These are phyloP conservation scores for Dothideomycetes sp. DNA, from an alignment of 2,329 filamentous ascomycete species.

Conservation along the genomic window DNA sequence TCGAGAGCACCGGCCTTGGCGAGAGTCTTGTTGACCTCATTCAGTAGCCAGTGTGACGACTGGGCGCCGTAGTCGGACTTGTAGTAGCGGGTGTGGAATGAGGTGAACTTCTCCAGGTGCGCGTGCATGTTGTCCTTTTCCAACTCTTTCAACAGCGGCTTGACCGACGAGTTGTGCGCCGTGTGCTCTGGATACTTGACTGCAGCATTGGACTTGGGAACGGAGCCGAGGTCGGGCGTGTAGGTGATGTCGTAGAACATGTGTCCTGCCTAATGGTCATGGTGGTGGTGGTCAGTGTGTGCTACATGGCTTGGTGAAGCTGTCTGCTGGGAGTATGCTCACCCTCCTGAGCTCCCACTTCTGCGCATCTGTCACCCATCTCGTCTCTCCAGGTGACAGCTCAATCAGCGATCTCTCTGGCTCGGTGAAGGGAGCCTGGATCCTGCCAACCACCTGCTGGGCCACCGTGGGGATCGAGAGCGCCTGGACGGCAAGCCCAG, in stretches of 20 bases:
- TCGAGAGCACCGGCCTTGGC: constrained; percentile 57
- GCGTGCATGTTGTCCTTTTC: constrained; percentile 64
- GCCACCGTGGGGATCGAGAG: constrained; percentile 10
- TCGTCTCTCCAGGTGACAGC: constrained; percentile 67
- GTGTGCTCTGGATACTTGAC: constrained; percentile 58
- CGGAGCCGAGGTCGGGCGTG: constrained; percentile 50
- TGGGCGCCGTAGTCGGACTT: constrained; percentile 67
- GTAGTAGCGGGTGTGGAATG: constrained; percentile 75
- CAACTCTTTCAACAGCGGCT: constrained; percentile 55
- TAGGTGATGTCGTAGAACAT: constrained; percentile 95
- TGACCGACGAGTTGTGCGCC: constrained; percentile 53
- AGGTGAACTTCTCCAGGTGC: constrained; percentile 67
- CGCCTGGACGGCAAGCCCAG: constrained; percentile 9
- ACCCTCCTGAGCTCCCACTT: constrained; percentile 87
- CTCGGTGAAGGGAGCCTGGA: constrained; percentile 17
- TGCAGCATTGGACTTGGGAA: constrained; percentile 16
- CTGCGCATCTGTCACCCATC: constrained; percentile 86
- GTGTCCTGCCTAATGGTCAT: constrained; percentile 61
- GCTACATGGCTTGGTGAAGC: neutral
- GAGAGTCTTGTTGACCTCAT: constrained; percentile 62
- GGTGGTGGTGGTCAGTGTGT: too few species aligned
- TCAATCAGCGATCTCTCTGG: constrained; percentile 64
- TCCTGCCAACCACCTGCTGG: constrained; percentile 8
- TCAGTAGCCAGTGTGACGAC: constrained; percentile 78
- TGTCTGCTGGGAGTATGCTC: constrained; percentile 20